phyloP scores from a whole-genome alignment of 305 asterid species.

The Fraxinus xanthoxyloides region DNA sequence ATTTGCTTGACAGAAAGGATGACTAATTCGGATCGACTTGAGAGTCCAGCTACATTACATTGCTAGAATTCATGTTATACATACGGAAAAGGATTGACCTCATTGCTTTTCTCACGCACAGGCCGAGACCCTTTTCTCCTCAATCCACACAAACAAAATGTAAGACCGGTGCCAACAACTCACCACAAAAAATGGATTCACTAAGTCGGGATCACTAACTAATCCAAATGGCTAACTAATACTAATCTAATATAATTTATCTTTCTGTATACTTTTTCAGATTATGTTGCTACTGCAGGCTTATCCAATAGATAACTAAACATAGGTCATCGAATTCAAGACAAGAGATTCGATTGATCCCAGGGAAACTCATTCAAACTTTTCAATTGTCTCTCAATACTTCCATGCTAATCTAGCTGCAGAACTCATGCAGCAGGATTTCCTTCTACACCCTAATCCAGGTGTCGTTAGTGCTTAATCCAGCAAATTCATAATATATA shows the following conservation, averaged over 20 bases:
- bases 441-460: neutral
- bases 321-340: neutral
- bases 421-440: neutral
- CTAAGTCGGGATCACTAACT: neutral
- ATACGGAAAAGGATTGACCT: neutral
- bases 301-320: slow-evolving; percentile 4
- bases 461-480: neutral
- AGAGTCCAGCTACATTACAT: neutral
- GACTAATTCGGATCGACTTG: neutral
- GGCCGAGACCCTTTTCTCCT: neutral
- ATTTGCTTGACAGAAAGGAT: neutral
- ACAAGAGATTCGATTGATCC: neutral
- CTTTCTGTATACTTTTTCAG: neutral
- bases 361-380: slow-evolving; percentile 20
- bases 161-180: neutral
- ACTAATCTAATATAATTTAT: neutral
- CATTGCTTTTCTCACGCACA: neutral
- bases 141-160: neutral
- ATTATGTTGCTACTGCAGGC: neutral
- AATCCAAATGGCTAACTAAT: neutral
- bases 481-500: neutral
- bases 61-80: neutral
- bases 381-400: slow-evolving; percentile 16
- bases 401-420: slow-evolving; percentile 9
- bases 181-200: neutral